Conservation (phyloP, 305 asterid species). For the Plantago coronopus region DNA sequence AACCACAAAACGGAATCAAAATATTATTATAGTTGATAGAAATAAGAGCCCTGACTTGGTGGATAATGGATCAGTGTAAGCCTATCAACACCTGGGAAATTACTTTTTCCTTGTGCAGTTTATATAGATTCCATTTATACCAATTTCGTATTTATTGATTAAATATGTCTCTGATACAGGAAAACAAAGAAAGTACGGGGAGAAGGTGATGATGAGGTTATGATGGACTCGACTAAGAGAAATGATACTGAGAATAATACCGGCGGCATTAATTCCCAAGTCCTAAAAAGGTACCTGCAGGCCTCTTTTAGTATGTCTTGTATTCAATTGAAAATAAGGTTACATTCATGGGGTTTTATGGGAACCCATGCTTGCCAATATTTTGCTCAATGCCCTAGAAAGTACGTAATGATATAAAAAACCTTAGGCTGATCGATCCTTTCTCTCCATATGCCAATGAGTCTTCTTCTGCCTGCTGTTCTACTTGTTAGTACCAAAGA, state of each 20-base stretch:
- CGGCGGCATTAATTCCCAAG: slow-evolving; percentile 25
- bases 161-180: slow-evolving; percentile 31
- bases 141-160: slow-evolving; percentile 2
- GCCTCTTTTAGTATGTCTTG: background rate
- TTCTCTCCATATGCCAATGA: no score
- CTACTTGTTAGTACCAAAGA: no score
- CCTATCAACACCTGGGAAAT: background rate
- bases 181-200: slow-evolving; percentile 38
- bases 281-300: slow-evolving; percentile 37
- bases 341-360: no score
- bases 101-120: slow-evolving; percentile 15
- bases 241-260: slow-evolving; percentile 21
- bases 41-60: background rate
- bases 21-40: no score
- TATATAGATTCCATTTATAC: slow-evolving; percentile 6
- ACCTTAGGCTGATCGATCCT: no score
- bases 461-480: no score
- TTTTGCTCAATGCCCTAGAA: no score
- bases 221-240: slow-evolving; percentile 25
- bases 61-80: background rate
- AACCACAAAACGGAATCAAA: no score
- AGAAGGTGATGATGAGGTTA: slow-evolving; percentile 27
- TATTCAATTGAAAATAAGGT: no score
- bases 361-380: no score
- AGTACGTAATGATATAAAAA: no score